Conservation (phyloP, 371 early-diverging fungal species). For the Zopfochytrium polystomum region DNA sequence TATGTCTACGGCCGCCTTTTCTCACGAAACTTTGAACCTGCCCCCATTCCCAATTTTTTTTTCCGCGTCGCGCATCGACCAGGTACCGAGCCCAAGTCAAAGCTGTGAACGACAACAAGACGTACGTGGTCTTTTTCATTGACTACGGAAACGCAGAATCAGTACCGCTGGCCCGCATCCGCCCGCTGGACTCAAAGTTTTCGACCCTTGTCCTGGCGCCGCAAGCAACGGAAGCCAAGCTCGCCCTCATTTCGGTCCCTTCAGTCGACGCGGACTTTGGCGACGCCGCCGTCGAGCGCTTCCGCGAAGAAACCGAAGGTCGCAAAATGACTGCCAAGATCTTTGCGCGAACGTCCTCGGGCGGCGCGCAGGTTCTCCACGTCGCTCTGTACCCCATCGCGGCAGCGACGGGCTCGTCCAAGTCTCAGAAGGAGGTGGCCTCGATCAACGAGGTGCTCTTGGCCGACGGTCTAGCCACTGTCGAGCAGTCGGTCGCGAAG, state of each 20-base stretch:
- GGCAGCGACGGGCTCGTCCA: conserved; percentile 45
- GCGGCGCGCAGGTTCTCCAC: conserved; percentile 48
- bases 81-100: conserved; percentile 82
- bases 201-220: conserved; percentile 55
- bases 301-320: conserved; percentile 66
- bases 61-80: too few species aligned
- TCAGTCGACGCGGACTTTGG: conserved; percentile 68
- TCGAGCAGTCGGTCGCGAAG: conserved; percentile 44
- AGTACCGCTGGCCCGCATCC: conserved; percentile 36
- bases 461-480: conserved; percentile 70
- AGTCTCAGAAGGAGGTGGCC: conserved; percentile 51
- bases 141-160: conserved; percentile 85
- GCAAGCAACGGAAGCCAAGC: conserved; percentile 77
- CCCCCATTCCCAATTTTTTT: conserved; percentile 7
- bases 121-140: conserved; percentile 73
- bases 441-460: conserved; percentile 74
- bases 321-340: conserved; percentile 75
- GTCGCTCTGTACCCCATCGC: conserved; percentile 66
- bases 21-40: too few species aligned
- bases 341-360: conserved; percentile 42
- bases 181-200: conserved; percentile 39
- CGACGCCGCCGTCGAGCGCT: conserved; percentile 63
- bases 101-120: conserved; percentile 59
- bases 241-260: conserved; percentile 79
- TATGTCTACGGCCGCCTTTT: too few species aligned